Conservation (phyloP, 1,139 yeast species). For the Kodamaea alishanica region DNA sequence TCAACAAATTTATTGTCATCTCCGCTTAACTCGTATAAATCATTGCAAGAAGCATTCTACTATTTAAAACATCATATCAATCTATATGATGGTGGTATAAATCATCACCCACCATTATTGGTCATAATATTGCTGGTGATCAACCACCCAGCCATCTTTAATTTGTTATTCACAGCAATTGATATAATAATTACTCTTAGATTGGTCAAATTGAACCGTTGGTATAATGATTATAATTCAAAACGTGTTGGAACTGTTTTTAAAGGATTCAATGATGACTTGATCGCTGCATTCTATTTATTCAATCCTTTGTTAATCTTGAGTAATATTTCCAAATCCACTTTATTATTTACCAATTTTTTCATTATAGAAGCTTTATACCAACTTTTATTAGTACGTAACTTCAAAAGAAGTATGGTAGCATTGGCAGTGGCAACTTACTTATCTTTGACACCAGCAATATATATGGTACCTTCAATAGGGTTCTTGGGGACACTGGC, state of each 20-base stretch:
- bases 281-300: constrained; percentile 60
- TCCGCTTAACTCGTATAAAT: constrained; percentile 63
- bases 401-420: constrained; percentile 45
- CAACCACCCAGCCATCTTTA: constrained; percentile 24
- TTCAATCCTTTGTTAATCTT: constrained; percentile 77
- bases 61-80: constrained; percentile 56
- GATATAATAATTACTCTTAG: constrained; percentile 43
- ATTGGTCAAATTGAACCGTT: constrained; percentile 38
- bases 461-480: constrained; percentile 57
- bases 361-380: constrained; percentile 50
- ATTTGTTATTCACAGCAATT: constrained; percentile 35
- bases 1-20: constrained; percentile 69
- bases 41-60: constrained; percentile 77
- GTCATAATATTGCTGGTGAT: constrained; percentile 48
- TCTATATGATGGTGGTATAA: constrained; percentile 81
- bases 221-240: constrained; percentile 34
- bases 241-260: constrained; percentile 13
- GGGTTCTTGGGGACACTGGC: constrained; percentile 26
- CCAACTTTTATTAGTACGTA: constrained; percentile 40
- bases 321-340: constrained; percentile 67
- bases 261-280: constrained; percentile 33
- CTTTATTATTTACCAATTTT: constrained; percentile 58
- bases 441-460: constrained; percentile 54
- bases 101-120: constrained; percentile 78
- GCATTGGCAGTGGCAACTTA: constrained; percentile 63